These are phyloP conservation scores for Hanseniaspora gamundiae DNA, from an alignment of 1,139 yeast genomes.

Conservation along the genomic window DNA sequence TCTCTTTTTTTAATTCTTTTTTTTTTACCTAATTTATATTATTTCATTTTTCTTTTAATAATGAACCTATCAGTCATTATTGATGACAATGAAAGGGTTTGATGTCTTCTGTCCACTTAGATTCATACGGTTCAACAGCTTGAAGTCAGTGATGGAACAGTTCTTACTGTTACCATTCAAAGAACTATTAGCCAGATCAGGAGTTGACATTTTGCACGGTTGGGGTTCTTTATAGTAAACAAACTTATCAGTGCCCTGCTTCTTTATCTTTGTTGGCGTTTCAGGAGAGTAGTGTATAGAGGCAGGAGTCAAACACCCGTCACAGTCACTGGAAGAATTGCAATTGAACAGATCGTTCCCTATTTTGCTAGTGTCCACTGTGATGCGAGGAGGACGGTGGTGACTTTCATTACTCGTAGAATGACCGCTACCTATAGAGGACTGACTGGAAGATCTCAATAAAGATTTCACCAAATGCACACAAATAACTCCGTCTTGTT, in stretches of 20 bases:
- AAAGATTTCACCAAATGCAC: background rate
- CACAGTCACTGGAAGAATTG: background rate
- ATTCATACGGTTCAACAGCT: background rate
- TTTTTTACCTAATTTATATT: too few species aligned
- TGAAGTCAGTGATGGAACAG: too few species aligned
- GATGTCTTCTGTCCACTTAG: too few species aligned
- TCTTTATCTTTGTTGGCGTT: background rate
- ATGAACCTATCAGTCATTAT: background rate
- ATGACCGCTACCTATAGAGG: background rate
- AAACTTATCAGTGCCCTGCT: background rate
- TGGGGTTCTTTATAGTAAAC: background rate
- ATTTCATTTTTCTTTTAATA: too few species aligned
- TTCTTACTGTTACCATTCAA: too few species aligned
- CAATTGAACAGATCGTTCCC: too few species aligned
- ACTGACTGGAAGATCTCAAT: background rate
- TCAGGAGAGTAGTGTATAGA: background rate
- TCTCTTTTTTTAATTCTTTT: background rate
- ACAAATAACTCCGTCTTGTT: background rate
- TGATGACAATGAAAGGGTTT: too few species aligned
- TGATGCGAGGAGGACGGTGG: background rate
- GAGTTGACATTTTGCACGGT: background rate
- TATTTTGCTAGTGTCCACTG: too few species aligned
- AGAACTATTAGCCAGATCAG: too few species aligned
- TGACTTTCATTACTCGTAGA: background rate
- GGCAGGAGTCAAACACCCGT: conserved; percentile 1